Evolutionary conservation across 225 moss, liverwort and hornwort species (phyloP), one percentile per base, ranked within the genome.

Genomic region (Ulota crispa): DNA sequence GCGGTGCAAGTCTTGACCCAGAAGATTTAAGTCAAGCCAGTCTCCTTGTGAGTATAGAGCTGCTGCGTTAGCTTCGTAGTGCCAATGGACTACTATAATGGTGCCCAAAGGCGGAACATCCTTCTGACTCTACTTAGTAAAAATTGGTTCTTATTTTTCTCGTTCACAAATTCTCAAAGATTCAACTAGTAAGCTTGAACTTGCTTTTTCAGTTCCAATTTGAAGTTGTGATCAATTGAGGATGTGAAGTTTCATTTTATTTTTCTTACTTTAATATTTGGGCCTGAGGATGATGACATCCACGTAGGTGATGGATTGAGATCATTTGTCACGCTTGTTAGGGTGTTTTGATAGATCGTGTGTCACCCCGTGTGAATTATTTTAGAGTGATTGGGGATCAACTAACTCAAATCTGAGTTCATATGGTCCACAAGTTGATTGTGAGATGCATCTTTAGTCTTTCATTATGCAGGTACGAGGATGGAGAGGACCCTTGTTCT

Each of bases 11-110:
- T 43, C 43, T 43, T 66, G 56, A 64, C 64, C 32, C 9, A 5
- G 42, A 64, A 24, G 18, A 55, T 23, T 37, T 56, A 30, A 54
- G 66, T 45, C 56, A 56, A 43, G 74, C 64, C 14, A 72, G 20
- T 70, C 43, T 56, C 64, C 52, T 72, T 78, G 19, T 72, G 34
- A 72, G 65, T 56, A 64, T 26, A 52, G 60, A 57, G 45, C 59
- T 76, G 27, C 26, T 69, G 37, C 62, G 50, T 7, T 82, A 9
- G 21, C 57, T 72, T 50, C 23, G 73, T 55, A 55, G 36, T 37
- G 34, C 37, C 55, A 19, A 37, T 23, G 37, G 21, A 21, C 72
- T 6, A 72, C 36, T 37, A 55, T 57, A 23, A 37, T 57, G 15
- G 56, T 71, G 52, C 53, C 64, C 53, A 30, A 53, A 20, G 43